Percentiles rank a stretch among this genome's conserved stretches.
Conservation (phyloP, 1,139 yeast genomes). For the Suhomyces atakaporum region DNA sequence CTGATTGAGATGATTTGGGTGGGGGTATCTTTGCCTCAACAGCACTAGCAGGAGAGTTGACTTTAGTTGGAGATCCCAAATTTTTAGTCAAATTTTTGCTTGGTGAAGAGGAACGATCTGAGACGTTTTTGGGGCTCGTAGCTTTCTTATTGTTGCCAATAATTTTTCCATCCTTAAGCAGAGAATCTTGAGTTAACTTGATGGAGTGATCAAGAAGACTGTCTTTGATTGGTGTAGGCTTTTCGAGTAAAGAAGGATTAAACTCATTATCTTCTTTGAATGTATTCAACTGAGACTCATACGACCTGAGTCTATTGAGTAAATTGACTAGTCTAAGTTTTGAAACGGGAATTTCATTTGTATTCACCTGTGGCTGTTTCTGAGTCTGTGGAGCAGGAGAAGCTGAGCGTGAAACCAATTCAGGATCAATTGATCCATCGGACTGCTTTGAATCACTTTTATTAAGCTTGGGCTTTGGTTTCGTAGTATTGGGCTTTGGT, state of each 20-base stretch:
- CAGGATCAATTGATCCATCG: background rate
- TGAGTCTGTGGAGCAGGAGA: background rate
- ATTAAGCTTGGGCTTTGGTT: background rate
- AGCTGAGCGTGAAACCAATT: slow-evolving; percentile 1
- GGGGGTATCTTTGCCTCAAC: too few relatives aligned
- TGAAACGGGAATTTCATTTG: slow-evolving; percentile 1
- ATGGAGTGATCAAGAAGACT: slow-evolving; percentile 6
- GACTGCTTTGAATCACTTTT: background rate
- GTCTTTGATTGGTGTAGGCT: background rate
- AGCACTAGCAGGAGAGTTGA: too few relatives aligned
- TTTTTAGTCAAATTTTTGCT: too few relatives aligned
- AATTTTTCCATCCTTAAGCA: background rate
- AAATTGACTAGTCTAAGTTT: slow-evolving; percentile 4
- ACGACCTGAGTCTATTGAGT: slow-evolving; percentile 2
- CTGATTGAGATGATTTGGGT: too few relatives aligned
- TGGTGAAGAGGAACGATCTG: background rate
- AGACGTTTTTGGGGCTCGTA: background rate
- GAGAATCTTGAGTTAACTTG: background rate
- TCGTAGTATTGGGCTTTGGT: background rate
- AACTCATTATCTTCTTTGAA: slow-evolving; percentile 1
- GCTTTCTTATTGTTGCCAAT: too few relatives aligned
- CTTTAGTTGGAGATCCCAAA: too few relatives aligned
- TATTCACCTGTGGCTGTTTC: background rate
- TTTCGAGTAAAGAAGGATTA: background rate
- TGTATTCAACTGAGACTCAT: slow-evolving; percentile 4